Conservation (phyloP, 2,329 filamentous ascomycete species). For the Aspergillus awamori region DNA sequence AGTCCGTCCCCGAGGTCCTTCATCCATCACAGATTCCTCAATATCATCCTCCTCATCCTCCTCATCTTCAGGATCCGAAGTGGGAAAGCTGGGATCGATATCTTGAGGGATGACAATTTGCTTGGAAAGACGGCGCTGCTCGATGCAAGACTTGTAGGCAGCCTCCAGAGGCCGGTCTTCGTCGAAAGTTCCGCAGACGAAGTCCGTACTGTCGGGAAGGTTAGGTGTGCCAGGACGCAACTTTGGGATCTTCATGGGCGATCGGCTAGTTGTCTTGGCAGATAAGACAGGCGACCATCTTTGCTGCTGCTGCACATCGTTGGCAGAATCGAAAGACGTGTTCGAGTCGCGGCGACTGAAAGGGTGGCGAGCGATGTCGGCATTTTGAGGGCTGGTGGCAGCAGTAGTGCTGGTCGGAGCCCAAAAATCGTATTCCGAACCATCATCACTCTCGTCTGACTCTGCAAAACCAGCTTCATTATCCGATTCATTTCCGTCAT, state of each 20-base stretch:
- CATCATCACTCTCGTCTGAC: conserved; percentile 67
- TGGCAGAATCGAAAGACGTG: conserved; percentile 57
- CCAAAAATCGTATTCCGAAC: conserved; percentile 68
- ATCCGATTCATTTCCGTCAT: conserved; percentile 78
- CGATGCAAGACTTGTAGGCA: conserved; percentile 83
- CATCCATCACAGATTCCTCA: conserved; percentile 55
- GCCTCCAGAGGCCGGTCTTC: conserved; percentile 94
- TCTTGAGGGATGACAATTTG: conserved; percentile 87
- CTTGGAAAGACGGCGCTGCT: conserved; percentile 78
- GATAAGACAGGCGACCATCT: conserved; percentile 37
- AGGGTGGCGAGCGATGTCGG: conserved; percentile 51
- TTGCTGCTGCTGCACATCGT: conserved; percentile 30
- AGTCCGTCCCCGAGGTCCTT: conserved; percentile 48
- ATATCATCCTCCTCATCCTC: conserved; percentile 66
- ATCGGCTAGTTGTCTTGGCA: conserved; percentile 31
- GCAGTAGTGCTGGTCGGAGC: conserved; percentile 51
- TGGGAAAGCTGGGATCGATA: conserved; percentile 95
- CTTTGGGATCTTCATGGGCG: conserved; percentile 51
- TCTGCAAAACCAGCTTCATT: conserved; percentile 73
- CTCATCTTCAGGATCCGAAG: conserved; percentile 86
- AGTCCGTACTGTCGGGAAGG: conserved; percentile 95
- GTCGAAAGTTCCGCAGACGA: conserved; percentile 96
- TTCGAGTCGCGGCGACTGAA: conserved; percentile 53
- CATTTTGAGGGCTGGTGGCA: conserved; percentile 57
- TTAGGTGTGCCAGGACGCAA: conserved; percentile 74